Percentiles rank a stretch among this genome's conserved stretches.
Evolutionary conservation across 352 stramenopile species (phyloP).

Genomic region (Phytophthora sansomeana): DNA sequence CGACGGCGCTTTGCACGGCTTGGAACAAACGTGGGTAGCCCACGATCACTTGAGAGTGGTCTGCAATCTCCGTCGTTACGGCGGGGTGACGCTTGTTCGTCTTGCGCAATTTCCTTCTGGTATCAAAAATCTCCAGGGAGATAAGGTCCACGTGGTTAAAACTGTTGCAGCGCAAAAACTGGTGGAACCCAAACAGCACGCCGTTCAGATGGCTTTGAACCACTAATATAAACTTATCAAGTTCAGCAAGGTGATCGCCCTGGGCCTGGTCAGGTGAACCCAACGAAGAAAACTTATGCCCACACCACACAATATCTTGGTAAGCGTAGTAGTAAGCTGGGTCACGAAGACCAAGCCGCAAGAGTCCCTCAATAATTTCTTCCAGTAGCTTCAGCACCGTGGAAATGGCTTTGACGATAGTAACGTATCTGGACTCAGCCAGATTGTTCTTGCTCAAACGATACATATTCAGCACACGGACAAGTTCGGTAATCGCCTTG

Average conservation of each 20-base stretch:
- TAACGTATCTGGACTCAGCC: conserved; percentile 22
- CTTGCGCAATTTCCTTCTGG: conserved; percentile 64
- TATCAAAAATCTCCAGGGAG: conserved; percentile 79
- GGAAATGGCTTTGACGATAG: conserved; percentile 40
- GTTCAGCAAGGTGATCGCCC: conserved; percentile 35
- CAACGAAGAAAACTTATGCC: conserved; percentile 57
- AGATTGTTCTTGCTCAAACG: conserved; percentile 29
- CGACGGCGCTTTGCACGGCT: conserved; percentile 57
- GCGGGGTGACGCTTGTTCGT: conserved; percentile 28
- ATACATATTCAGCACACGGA: conserved; percentile 69
- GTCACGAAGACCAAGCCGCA: conserved; percentile 65
- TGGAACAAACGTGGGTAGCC: conserved; percentile 71
- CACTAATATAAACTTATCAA: conserved; percentile 57
- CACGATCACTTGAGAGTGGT: conserved; percentile 50
- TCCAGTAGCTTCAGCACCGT: conserved; percentile 56
- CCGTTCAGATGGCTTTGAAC: conserved; percentile 73
- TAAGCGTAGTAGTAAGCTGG: conserved; percentile 78
- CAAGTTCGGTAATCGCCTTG: conserved; percentile 57
- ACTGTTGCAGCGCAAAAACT: conserved; percentile 80
- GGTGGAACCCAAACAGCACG: conserved; percentile 78
- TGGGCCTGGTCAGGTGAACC: conserved; percentile 8
- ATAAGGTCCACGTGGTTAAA: conserved; percentile 83
- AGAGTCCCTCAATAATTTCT: conserved; percentile 57
- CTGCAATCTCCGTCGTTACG: conserved; percentile 44
- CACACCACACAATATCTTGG: conserved; percentile 89